A percentile compares a stretch with the other conserved stretches of the same genome.
Evolutionary conservation across 805 yeast genomes (phyloP).

Genomic region (Kluyveromyces siamensis): DNA sequence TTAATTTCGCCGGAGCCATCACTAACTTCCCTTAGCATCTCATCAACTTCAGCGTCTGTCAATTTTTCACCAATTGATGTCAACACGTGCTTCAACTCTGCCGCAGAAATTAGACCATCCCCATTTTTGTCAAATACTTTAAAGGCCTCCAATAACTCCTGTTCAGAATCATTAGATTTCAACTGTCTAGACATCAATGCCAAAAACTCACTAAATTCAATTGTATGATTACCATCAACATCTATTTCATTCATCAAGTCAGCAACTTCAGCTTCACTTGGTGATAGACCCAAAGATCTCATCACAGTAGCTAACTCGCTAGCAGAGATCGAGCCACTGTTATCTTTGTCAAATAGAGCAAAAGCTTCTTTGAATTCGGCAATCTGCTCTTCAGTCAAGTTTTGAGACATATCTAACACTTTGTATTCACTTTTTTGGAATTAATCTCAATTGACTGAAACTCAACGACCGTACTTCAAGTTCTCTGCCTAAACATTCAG

Average conservation of each 20-base stretch:
- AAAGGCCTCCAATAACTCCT: constrained; percentile 94
- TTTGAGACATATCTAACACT: constrained; percentile 25
- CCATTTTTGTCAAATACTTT: constrained; percentile 95
- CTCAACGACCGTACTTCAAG: too few species aligned
- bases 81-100: constrained; percentile 92
- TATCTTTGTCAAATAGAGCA: constrained; percentile 91
- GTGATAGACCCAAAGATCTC: constrained; percentile 98
- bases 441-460: too few species aligned
- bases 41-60: constrained; percentile 94
- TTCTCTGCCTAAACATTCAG: too few species aligned
- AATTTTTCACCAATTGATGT: constrained; percentile 96
- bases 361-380: constrained; percentile 97
- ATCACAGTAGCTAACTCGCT: constrained; percentile 94
- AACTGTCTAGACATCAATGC: constrained; percentile 88
- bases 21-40: constrained; percentile 93
- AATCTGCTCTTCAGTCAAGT: constrained; percentile 92
- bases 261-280: constrained; percentile 89
- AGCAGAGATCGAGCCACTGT: constrained; percentile 94
- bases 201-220: constrained; percentile 73
- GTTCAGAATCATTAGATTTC: constrained; percentile 95
- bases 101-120: constrained; percentile 93
- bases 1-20: constrained; percentile 96
- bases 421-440: too few species aligned
- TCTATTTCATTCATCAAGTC: constrained; percentile 98
- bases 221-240: constrained; percentile 85